Evolutionary conservation across 768 basidiomycete species (phyloP).

Genomic region (Russula earlei): DNA sequence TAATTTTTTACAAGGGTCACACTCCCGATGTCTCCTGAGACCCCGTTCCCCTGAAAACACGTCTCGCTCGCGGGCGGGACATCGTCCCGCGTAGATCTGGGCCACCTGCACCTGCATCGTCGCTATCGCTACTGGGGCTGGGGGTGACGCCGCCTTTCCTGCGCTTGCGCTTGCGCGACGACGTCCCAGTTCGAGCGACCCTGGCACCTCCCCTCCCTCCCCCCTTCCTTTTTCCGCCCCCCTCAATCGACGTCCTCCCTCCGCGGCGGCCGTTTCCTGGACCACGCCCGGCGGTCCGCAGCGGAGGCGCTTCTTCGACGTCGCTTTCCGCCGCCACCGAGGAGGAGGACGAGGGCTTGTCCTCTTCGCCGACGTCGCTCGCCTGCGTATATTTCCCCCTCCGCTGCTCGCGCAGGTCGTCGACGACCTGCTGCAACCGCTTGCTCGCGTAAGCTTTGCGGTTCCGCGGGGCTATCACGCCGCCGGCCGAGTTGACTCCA

Average conservation of each 20-base stretch:
- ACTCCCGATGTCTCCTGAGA: background rate
- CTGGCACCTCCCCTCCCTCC: constrained; percentile 4
- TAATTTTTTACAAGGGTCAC: too few relatives aligned
- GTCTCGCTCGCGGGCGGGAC: constrained; percentile 11
- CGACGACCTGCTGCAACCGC: constrained; percentile 78
- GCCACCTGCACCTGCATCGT: background rate
- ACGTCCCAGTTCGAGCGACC: constrained; percentile 9
- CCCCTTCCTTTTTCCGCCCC: background rate
- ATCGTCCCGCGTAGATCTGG: background rate
- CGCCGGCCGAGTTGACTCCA: constrained; percentile 56
- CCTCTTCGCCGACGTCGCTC: background rate
- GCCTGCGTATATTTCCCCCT: constrained; percentile 23
- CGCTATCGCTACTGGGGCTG: constrained; percentile 7
- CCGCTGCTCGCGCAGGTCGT: constrained; percentile 56
- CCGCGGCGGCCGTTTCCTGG: too few relatives aligned
- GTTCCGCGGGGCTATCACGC: constrained; percentile 65
- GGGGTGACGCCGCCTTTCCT: constrained; percentile 16
- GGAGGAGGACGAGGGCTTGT: background rate
- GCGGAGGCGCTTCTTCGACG: background rate
- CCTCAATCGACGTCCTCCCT: background rate
- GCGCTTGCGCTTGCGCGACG: constrained; percentile 11
- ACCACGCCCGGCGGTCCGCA: background rate
- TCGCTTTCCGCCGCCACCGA: background rate
- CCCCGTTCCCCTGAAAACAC: constrained; percentile 4
- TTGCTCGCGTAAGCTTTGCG: constrained; percentile 80